These are phyloP conservation scores for Fraxinus dipetala DNA, from an alignment of 305 asterid species.

Conservation along the genomic window DNA sequence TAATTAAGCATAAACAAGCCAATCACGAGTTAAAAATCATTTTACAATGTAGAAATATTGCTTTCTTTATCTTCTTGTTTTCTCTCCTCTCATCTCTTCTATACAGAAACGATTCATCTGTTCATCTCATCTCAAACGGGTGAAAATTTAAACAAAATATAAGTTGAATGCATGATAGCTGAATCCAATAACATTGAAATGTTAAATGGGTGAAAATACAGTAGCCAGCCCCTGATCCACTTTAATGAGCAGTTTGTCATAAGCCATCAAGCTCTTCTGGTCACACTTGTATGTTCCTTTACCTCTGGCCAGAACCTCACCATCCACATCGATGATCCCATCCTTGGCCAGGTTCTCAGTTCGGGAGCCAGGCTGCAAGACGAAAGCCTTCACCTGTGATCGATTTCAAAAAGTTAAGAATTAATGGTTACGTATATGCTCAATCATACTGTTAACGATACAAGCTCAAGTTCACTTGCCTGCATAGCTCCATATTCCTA, in stretches of 20 bases:
- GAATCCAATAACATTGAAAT: neutral
- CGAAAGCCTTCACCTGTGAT: slow-evolving; percentile 73
- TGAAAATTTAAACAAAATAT: neutral
- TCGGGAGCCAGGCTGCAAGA: slow-evolving; percentile 74
- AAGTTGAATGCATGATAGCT: neutral
- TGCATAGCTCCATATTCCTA: neutral
- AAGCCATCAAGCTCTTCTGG: slow-evolving; percentile 63
- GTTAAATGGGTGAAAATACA: slow-evolving; percentile 63
- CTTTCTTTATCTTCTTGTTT: neutral
- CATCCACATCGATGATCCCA: slow-evolving; percentile 87
- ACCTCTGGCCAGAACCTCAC: slow-evolving; percentile 94
- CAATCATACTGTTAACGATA: neutral
- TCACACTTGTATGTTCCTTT: slow-evolving; percentile 67
- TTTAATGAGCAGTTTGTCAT: slow-evolving; percentile 54
- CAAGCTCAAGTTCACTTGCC: neutral
- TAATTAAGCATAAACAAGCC: neutral
- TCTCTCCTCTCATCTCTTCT: neutral
- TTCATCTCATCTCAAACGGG: neutral
- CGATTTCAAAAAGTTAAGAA: slow-evolving; percentile 11
- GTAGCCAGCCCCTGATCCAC: slow-evolving; percentile 93
- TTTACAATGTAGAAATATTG: neutral
- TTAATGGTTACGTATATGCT: neutral
- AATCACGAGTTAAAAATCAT: neutral
- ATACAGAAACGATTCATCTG: neutral
- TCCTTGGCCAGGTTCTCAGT: slow-evolving; percentile 47